Percentiles rank a stretch among this genome's conserved stretches.
phyloP scores from a whole-genome alignment of 139 green algal genomes.

The Desmodesmus armatus region DNA sequence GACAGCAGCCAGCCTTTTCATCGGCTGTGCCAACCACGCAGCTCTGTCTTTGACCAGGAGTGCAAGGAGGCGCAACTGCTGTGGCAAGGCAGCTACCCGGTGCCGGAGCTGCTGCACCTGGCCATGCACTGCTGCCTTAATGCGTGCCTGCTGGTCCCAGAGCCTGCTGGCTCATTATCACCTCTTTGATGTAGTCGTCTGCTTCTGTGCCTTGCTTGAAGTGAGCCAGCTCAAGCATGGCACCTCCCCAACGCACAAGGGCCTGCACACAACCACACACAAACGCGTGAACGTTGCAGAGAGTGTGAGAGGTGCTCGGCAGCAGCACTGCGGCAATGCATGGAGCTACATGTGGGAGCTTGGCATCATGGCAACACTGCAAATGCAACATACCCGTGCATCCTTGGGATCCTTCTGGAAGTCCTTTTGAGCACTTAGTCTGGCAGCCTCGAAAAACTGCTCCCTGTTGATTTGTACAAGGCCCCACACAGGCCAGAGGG shows the following conservation, averaged over 20 bases:
- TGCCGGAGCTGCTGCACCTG: too few relatives aligned
- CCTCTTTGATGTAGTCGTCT: constrained; percentile 89
- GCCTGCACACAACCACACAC: constrained; percentile 68
- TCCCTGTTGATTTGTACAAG: constrained; percentile 70
- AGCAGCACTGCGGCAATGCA: background rate
- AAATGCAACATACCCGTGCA: constrained; percentile 66
- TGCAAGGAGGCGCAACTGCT: too few relatives aligned
- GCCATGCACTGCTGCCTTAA: background rate
- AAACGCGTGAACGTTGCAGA: background rate
- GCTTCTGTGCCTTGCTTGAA: constrained; percentile 91
- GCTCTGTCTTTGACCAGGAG: background rate
- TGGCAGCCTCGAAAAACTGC: constrained; percentile 95
- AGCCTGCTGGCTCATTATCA: constrained; percentile 43
- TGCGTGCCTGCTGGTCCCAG: too few relatives aligned
- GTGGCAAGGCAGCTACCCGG: too few relatives aligned
- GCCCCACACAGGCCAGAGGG: too few relatives aligned
- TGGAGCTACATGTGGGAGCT: background rate
- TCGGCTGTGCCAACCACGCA: background rate
- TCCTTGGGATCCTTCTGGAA: constrained; percentile 86
- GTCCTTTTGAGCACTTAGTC: constrained; percentile 80
- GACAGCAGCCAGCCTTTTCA: background rate
- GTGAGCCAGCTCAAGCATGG: constrained; percentile 97
- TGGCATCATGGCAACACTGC: background rate
- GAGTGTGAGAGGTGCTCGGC: background rate
- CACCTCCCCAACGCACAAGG: constrained; percentile 93